A percentile compares a stretch with the other conserved stretches of the same genome.
Conservation (phyloP, 1,139 yeast genomes). For the Suhomyces bolitotheri region DNA sequence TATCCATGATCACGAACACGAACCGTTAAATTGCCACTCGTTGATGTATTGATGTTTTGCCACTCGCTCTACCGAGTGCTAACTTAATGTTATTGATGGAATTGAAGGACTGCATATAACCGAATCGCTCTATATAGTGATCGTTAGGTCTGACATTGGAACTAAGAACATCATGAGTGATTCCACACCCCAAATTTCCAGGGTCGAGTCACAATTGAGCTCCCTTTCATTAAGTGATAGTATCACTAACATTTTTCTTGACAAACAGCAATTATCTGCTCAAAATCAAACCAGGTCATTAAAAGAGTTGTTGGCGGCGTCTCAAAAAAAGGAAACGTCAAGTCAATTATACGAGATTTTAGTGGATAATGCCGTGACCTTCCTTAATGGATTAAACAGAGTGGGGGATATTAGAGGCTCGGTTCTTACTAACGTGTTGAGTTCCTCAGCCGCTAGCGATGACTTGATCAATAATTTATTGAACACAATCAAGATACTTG, state of each 20-base stretch:
- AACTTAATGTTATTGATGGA: too few relatives aligned
- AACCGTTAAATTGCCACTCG: too few relatives aligned
- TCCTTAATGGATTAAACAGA: constrained; percentile 20
- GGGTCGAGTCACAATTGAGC: background rate
- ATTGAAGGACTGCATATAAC: constrained; percentile 1
- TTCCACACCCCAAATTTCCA: background rate
- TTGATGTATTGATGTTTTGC: background rate
- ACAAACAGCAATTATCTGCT: background rate
- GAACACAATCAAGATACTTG: constrained; percentile 6
- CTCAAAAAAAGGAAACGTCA: constrained; percentile 17
- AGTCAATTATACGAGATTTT: constrained; percentile 20
- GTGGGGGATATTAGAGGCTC: constrained; percentile 19
- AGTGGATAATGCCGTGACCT: constrained; percentile 20
- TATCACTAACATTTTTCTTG: background rate
- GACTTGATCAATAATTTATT: constrained; percentile 9
- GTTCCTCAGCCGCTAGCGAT: constrained; percentile 8
- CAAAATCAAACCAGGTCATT: constrained; percentile 1
- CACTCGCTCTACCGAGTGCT: too few relatives aligned
- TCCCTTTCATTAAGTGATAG: background rate
- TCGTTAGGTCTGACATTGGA: too few relatives aligned
- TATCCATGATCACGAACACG: constrained; percentile 42
- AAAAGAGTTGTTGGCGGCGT: constrained; percentile 6
- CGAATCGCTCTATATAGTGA: background rate
- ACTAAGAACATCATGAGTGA: background rate
- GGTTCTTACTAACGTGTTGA: constrained; percentile 6